Evolutionary conservation across 2,329 filamentous ascomycete genomes (phyloP).

Genomic region (Zopfia rhizophila): DNA sequence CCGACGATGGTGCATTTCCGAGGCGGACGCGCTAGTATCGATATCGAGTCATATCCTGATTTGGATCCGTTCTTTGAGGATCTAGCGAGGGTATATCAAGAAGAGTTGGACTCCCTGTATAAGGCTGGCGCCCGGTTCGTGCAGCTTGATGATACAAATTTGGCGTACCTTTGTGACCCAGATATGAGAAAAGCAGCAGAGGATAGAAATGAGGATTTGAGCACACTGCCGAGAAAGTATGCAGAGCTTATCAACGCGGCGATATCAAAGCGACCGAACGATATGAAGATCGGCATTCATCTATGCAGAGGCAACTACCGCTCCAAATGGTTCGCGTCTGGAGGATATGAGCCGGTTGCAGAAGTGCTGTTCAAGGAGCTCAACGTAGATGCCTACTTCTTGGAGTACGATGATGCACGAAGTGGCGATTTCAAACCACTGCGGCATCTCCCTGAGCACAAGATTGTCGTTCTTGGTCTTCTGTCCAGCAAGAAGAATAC

Average conservation of each 20-base stretch:
- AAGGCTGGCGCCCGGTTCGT: constrained; percentile 66
- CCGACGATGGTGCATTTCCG: constrained; percentile 72
- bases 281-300: constrained; percentile 68
- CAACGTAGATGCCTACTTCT: constrained; percentile 68
- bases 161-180: constrained; percentile 68
- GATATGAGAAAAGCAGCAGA: constrained; percentile 66
- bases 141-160: constrained; percentile 69
- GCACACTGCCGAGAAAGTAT: constrained; percentile 62
- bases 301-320: constrained; percentile 68
- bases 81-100: constrained; percentile 65
- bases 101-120: constrained; percentile 65
- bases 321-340: constrained; percentile 67
- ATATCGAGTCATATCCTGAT: constrained; percentile 63
- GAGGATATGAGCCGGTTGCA: constrained; percentile 68
- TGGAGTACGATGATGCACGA: constrained; percentile 68
- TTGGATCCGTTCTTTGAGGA: constrained; percentile 67
- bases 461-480: constrained; percentile 66
- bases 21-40: constrained; percentile 64
- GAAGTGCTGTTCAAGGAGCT: constrained; percentile 67
- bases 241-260: constrained; percentile 66
- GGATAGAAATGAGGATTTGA: constrained; percentile 62
- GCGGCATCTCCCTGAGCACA: constrained; percentile 63
- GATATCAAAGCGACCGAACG: constrained; percentile 62
- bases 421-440: constrained; percentile 66
- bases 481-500: constrained; percentile 68